Conservation (phyloP, 768 basidiomycete species). For the Rhizopogon roseolus region DNA sequence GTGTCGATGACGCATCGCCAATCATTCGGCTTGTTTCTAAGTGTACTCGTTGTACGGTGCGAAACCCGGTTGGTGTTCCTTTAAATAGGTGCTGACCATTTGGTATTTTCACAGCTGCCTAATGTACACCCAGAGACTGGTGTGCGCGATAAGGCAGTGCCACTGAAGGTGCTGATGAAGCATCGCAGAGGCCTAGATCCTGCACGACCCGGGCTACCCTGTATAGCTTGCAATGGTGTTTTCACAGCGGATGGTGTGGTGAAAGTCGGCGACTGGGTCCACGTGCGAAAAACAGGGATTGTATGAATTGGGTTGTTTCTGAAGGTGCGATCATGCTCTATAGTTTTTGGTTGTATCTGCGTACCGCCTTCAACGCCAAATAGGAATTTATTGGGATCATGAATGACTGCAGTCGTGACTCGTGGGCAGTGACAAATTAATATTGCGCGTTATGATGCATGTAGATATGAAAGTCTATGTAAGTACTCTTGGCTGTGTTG, state of each 20-base stretch:
- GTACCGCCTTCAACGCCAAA: background rate
- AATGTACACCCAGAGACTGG: constrained; percentile 68
- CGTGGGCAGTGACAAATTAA: background rate
- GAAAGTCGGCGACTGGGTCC: constrained; percentile 57
- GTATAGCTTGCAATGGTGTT: constrained; percentile 65
- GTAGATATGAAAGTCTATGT: too few species aligned
- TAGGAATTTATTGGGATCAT: background rate
- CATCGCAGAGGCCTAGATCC: constrained; percentile 61
- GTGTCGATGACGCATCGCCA: constrained; percentile 10
- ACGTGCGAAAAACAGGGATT: constrained; percentile 38
- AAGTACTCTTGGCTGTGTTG: background rate
- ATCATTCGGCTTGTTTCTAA: constrained; percentile 58
- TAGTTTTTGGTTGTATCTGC: background rate
- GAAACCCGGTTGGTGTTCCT: constrained; percentile 18
- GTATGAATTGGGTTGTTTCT: constrained; percentile 6
- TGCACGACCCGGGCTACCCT: constrained; percentile 42
- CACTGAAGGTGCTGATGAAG: constrained; percentile 72
- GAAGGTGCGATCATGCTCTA: background rate
- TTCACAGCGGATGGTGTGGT: constrained; percentile 46
- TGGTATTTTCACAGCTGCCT: constrained; percentile 47
- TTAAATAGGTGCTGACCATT: constrained; percentile 1
- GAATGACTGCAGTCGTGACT: background rate
- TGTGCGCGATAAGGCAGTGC: constrained; percentile 64
- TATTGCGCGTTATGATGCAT: background rate
- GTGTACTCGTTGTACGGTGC: constrained; percentile 69